Evolutionary conservation across 2,329 filamentous ascomycete species (phyloP).

Genomic region (Neofusicoccum kwambonambiense): DNA sequence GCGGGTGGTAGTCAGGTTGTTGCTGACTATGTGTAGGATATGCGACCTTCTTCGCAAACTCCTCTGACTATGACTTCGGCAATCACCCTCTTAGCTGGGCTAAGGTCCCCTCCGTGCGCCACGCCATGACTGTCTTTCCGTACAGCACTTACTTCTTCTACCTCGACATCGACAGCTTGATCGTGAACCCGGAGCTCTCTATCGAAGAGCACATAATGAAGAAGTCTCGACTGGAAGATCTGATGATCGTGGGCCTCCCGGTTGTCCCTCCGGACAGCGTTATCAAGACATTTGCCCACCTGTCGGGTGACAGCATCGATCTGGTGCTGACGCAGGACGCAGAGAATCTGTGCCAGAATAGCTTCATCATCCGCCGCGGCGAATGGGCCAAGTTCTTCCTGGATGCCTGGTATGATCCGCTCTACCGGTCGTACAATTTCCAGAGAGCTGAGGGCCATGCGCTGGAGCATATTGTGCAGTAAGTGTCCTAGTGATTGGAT

Average conservation of each 20-base stretch:
- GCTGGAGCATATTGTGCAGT: conserved; percentile 62
- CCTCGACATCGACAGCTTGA: conserved; percentile 78
- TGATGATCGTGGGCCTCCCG: conserved; percentile 82
- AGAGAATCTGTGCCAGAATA: conserved; percentile 72
- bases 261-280: conserved; percentile 95
- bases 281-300: conserved; percentile 86
- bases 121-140: conserved; percentile 79
- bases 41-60: conserved; percentile 74
- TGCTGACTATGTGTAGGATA: conserved; percentile 62
- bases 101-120: conserved; percentile 79
- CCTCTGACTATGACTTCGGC: conserved; percentile 71
- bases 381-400: conserved; percentile 92
- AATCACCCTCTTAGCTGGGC: conserved; percentile 65
- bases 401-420: conserved; percentile 93
- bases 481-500: conserved; percentile 23
- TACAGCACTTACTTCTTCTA: conserved; percentile 82
- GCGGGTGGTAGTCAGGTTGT: neutral
- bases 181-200: conserved; percentile 76
- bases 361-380: conserved; percentile 76
- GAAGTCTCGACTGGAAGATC: conserved; percentile 63
- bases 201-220: conserved; percentile 72
- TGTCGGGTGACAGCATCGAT: conserved; percentile 76
- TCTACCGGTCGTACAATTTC: conserved; percentile 94
- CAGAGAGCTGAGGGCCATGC: conserved; percentile 92
- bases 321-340: conserved; percentile 82